These are phyloP conservation scores for Ehretia macrophylla DNA, from an alignment of 257 asterid genomes.

Conservation along the genomic window DNA sequence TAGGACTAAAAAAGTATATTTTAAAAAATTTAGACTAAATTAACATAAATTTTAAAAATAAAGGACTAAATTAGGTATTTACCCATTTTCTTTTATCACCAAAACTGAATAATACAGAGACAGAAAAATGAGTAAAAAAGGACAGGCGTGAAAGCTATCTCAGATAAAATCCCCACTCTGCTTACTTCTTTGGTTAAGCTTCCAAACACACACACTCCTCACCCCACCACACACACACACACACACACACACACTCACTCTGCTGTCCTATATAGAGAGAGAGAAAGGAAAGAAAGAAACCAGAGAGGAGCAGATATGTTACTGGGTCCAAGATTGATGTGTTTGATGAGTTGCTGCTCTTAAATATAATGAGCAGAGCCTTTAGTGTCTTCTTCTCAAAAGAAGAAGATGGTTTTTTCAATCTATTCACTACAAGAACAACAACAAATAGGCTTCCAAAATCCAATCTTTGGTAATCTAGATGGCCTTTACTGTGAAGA, in stretches of 20 bases:
- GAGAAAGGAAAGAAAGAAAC: slow-evolving; percentile 12
- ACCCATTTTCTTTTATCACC: too few species aligned
- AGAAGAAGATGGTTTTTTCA: slow-evolving; percentile 56
- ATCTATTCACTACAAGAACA: slow-evolving; percentile 40
- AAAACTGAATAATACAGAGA: slow-evolving; percentile 1
- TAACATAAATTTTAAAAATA: too few species aligned
- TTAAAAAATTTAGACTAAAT: too few species aligned
- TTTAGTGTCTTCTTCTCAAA: slow-evolving; percentile 55
- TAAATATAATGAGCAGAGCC: slow-evolving; percentile 66
- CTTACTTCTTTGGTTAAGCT: slow-evolving; percentile 33
- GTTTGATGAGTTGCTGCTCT: slow-evolving; percentile 20
- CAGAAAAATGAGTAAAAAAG: slow-evolving; percentile 9
- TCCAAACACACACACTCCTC: background rate
- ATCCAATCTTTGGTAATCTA: slow-evolving; percentile 38
- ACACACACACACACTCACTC: slow-evolving; percentile 5
- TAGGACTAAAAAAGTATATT: too few species aligned
- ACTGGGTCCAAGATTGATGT: slow-evolving; percentile 46
- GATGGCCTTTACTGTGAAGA: slow-evolving; percentile 82
- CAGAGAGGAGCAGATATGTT: slow-evolving; percentile 38
- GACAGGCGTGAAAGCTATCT: slow-evolving; percentile 75
- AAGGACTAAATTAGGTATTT: too few species aligned
- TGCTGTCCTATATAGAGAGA: slow-evolving; percentile 13
- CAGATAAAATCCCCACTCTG: slow-evolving; percentile 59
- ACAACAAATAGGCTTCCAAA: slow-evolving; percentile 45
- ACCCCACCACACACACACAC: slow-evolving; percentile 1